A percentile compares a stretch with the other conserved stretches of the same genome.
These are phyloP conservation scores for Scedosporium aurantiacum DNA, from an alignment of 2,329 filamentous ascomycete species.

Conservation along the genomic window DNA sequence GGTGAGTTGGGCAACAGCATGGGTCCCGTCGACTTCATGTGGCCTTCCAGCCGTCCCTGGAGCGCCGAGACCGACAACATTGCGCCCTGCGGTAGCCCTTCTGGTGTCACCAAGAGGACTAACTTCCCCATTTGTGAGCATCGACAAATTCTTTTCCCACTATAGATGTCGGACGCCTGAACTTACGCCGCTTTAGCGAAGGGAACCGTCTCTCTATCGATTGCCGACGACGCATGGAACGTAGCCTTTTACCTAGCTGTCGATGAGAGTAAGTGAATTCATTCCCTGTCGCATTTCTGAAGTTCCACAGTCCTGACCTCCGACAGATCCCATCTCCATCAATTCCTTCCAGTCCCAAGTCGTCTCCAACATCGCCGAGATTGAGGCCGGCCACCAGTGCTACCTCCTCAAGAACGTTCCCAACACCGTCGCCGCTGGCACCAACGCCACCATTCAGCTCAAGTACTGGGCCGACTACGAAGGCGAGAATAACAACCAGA, in stretches of 20 bases:
- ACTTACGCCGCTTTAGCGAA: not conserved
- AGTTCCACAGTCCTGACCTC: not conserved
- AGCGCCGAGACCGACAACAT: conserved; percentile 36
- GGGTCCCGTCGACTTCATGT: conserved; percentile 43
- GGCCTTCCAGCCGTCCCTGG: conserved; percentile 42
- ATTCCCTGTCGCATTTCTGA: no score
- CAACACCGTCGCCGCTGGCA: conserved; percentile 17
- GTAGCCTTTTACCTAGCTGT: conserved; percentile 30
- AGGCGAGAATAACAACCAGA: conserved; percentile 15
- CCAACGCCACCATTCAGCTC: conserved; percentile 29
- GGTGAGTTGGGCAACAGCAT: conserved; percentile 41
- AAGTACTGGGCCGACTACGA: conserved; percentile 25
- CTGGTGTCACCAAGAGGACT: conserved; percentile 33
- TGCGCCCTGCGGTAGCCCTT: conserved; percentile 38
- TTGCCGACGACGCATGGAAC: conserved; percentile 3
- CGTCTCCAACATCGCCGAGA: conserved; percentile 16
- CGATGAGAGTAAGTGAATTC: conserved; percentile 25
- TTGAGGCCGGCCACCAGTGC: conserved; percentile 29
- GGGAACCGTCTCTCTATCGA: conserved; percentile 2
- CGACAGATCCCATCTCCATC: conserved; percentile 18
- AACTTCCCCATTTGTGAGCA: conserved; percentile 35
- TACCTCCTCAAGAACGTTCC: conserved; percentile 20
- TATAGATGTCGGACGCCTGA: not conserved
- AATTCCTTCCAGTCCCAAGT: conserved; percentile 23
- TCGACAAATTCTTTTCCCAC: not conserved